Evolutionary conservation across 192 early-diverging fungal species (phyloP).

Genomic region (Podila verticillata): DNA sequence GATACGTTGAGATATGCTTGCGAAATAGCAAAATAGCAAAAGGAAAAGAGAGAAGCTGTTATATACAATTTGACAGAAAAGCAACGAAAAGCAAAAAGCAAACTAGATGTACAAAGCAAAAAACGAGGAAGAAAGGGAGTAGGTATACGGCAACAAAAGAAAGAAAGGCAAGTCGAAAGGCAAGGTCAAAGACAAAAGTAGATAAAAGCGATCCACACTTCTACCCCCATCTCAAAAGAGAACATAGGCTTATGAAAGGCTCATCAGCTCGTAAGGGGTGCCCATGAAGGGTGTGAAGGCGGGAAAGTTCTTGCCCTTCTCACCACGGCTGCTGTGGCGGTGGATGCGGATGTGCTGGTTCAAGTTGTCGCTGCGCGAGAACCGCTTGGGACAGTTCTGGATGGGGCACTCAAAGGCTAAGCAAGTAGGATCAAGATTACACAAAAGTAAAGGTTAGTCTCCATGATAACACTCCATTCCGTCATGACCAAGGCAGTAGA

Average conservation of each 20-base stretch:
- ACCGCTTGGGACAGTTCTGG: conserved; percentile 62
- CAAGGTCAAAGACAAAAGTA: neutral
- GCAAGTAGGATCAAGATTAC: conserved; percentile 6
- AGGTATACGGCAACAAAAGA: neutral
- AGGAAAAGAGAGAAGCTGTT: neutral
- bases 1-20: neutral
- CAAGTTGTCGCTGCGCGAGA: conserved; percentile 66
- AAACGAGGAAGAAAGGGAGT: neutral
- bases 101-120: conserved; percentile 14
- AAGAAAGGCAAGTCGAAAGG: neutral
- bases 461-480: neutral
- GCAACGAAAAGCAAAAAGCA: neutral
- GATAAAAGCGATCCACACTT: neutral
- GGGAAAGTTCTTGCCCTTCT: conserved; percentile 53
- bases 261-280: conserved; percentile 28
- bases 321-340: conserved; percentile 60
- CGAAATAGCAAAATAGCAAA: neutral
- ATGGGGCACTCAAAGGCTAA: conserved; percentile 64
- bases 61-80: neutral
- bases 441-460: conserved; percentile 3
- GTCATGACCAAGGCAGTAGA: neutral
- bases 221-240: neutral
- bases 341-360: conserved; percentile 69
- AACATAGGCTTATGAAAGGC: conserved; percentile 12
- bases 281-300: conserved; percentile 54